Evolutionary conservation across 2,329 filamentous ascomycete genomes (phyloP).

Genomic region (Chrysoporthe puriensis): DNA sequence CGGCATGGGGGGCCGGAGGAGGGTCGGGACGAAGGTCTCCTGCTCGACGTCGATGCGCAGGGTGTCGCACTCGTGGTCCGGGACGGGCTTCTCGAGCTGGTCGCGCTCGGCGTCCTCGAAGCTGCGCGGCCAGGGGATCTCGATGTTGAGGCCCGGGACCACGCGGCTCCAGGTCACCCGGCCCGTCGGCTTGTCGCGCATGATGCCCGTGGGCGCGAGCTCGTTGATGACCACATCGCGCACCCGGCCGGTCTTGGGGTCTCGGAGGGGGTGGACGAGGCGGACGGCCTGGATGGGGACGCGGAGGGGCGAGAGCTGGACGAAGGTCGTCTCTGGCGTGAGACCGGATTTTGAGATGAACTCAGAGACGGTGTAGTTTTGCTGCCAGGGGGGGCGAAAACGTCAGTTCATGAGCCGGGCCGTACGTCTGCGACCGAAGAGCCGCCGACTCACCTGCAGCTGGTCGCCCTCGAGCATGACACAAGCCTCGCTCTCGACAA

Average conservation of each 20-base stretch:
- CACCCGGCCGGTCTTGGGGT: slow-evolving; percentile 65
- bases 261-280: slow-evolving; percentile 76
- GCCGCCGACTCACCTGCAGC: slow-evolving; percentile 54
- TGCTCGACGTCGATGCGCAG: slow-evolving; percentile 74
- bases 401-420: slow-evolving; percentile 9
- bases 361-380: slow-evolving; percentile 45
- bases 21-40: slow-evolving; percentile 75
- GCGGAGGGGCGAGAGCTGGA: slow-evolving; percentile 55
- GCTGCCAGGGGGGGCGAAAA: not conserved
- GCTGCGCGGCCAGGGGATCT: slow-evolving; percentile 74
- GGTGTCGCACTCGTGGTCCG: slow-evolving; percentile 69
- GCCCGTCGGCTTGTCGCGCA: slow-evolving; percentile 53
- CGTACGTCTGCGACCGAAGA: not conserved
- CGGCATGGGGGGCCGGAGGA: slow-evolving; percentile 80
- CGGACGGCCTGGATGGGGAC: slow-evolving; percentile 74
- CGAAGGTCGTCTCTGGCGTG: slow-evolving; percentile 38
- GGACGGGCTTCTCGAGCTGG: slow-evolving; percentile 41
- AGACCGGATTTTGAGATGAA: slow-evolving; percentile 41
- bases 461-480: slow-evolving; percentile 66
- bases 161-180: slow-evolving; percentile 58
- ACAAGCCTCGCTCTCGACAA: slow-evolving; percentile 59
- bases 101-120: slow-evolving; percentile 44
- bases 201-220: slow-evolving; percentile 58
- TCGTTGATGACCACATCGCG: slow-evolving; percentile 80
- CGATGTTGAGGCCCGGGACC: slow-evolving; percentile 71